phyloP scores from a whole-genome alignment of 2,329 filamentous ascomycete species.

The Allantophomopsis cytisporea region DNA sequence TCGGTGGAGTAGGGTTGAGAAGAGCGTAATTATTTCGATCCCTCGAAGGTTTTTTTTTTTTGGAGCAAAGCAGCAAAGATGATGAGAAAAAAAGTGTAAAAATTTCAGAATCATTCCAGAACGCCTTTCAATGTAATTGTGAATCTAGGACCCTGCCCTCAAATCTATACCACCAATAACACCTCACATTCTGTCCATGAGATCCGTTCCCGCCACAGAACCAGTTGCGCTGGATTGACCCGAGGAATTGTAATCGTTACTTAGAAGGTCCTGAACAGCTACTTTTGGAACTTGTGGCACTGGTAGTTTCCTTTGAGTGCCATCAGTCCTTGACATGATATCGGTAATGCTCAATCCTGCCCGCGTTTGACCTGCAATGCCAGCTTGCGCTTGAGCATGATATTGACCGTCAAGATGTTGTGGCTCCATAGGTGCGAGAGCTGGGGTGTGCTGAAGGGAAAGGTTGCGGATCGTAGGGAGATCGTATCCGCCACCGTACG shows the following conservation, averaged over 20 bases:
- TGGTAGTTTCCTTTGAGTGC: slow-evolving; percentile 78
- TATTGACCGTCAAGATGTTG: slow-evolving; percentile 17
- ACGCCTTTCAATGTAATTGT: no score
- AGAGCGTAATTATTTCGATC: no score
- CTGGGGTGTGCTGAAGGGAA: slow-evolving; percentile 41
- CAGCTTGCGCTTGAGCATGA: slow-evolving; percentile 42
- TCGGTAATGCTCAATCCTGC: slow-evolving; percentile 75
- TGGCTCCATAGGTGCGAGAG: slow-evolving; percentile 55
- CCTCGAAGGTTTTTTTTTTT: no score
- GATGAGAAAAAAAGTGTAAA: no score
- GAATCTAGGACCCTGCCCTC: no score
- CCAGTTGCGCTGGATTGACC: slow-evolving; percentile 66
- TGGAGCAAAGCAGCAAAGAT: no score
- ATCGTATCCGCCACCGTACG: slow-evolving; percentile 58
- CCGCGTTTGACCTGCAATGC: slow-evolving; percentile 31
- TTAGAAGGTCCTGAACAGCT: slow-evolving; percentile 72
- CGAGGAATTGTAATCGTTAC: slow-evolving; percentile 54
- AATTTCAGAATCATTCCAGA: no score
- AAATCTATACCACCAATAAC: no score
- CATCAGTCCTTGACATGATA: slow-evolving; percentile 83
- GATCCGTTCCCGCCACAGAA: slow-evolving; percentile 62
- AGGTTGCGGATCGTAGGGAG: slow-evolving; percentile 70
- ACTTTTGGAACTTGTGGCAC: slow-evolving; percentile 87
- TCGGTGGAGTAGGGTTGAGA: no score
- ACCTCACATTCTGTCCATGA: slow-evolving; percentile 38